phyloP scores from a whole-genome alignment of 148 eudicot species.

The Rhododendron mucronatum region DNA sequence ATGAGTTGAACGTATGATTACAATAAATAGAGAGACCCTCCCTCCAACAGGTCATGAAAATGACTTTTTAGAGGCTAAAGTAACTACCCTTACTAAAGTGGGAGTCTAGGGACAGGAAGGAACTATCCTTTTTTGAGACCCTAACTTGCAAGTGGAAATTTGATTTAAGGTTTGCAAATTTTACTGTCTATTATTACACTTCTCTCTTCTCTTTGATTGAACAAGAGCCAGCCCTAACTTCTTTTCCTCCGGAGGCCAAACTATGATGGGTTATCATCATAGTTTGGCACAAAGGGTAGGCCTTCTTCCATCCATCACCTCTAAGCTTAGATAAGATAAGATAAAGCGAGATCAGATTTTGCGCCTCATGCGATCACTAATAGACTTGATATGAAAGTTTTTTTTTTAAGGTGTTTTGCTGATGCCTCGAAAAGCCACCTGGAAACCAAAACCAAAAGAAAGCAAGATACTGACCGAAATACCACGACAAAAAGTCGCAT shows the following conservation, averaged over 20 bases:
- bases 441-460: too few relatives aligned
- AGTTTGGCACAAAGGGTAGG: too few relatives aligned
- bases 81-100: background rate
- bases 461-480: too few relatives aligned
- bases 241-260: background rate
- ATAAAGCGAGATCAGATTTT: background rate
- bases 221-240: background rate
- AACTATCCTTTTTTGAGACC: background rate
- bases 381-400: too few relatives aligned
- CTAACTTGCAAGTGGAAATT: background rate
- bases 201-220: background rate
- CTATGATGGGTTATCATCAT: too few relatives aligned
- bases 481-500: too few relatives aligned
- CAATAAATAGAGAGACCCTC: background rate
- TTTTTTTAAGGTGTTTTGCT: too few relatives aligned
- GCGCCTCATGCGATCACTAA: background rate
- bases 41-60: conserved; percentile 6
- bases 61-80: conserved; percentile 1
- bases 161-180: background rate
- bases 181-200: background rate
- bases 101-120: background rate
- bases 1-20: background rate
- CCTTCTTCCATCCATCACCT: too few relatives aligned
- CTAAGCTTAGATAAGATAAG: too few relatives aligned
- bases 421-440: too few relatives aligned